phyloP scores from a whole-genome alignment of 208 protist genomes.

The Ichthyophonus hoferi region DNA sequence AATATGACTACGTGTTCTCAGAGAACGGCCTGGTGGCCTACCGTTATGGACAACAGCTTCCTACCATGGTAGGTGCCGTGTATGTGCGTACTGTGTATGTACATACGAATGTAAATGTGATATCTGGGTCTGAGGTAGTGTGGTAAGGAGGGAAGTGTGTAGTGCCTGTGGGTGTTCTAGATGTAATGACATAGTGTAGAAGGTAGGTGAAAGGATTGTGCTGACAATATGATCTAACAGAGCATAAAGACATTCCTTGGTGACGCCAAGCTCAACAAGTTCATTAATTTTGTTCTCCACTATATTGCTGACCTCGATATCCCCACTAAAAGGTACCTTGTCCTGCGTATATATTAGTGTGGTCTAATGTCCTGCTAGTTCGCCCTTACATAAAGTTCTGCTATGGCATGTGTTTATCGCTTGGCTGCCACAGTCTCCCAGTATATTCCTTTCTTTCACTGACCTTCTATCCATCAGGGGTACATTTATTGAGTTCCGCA shows the following conservation, averaged over 20 bases:
- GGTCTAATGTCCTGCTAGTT: no score
- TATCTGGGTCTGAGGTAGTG: not conserved
- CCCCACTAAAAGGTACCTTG: slow-evolving; percentile 85
- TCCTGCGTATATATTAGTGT: no score
- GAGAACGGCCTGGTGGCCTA: slow-evolving; percentile 95
- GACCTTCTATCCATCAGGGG: no score
- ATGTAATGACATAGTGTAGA: no score
- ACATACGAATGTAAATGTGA: not conserved
- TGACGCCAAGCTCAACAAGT: slow-evolving; percentile 82
- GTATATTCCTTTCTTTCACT: no score
- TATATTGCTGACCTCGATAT: slow-evolving; percentile 92
- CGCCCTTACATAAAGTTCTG: no score
- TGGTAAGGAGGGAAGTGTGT: not conserved
- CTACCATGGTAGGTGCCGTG: slow-evolving; percentile 33
- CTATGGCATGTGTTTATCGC: no score
- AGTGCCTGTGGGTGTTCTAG: no score
- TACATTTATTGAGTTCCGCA: slow-evolving; percentile 98
- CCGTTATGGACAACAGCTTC: slow-evolving; percentile 64
- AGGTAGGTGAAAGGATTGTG: no score
- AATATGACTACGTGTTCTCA: slow-evolving; percentile 95
- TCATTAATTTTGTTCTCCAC: slow-evolving; percentile 87
- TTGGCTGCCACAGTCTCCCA: no score
- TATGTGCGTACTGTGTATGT: no score
- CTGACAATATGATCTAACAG: no score
- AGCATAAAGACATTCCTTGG: slow-evolving; percentile 81